phyloP scores from a whole-genome alignment of 2,329 filamentous ascomycete genomes.

The Colletotrichum destructivum region DNA sequence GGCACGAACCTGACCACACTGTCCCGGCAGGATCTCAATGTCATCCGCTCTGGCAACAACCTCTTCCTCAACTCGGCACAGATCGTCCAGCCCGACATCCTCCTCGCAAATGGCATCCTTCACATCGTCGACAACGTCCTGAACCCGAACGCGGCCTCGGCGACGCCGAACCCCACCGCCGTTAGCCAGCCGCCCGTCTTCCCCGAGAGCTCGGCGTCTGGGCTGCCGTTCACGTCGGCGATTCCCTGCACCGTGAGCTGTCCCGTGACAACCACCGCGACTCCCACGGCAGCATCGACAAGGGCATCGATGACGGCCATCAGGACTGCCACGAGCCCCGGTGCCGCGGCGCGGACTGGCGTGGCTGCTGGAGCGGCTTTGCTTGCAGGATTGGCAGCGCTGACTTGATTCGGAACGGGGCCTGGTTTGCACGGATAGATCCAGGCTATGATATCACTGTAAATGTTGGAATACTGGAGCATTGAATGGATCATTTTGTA shows the following conservation, averaged over 20 bases:
- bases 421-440: not conserved
- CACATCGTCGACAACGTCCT: conserved; percentile 71
- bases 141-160: conserved; percentile 57
- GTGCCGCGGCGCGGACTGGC: conserved; percentile 28
- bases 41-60: conserved; percentile 59
- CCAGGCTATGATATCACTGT: not conserved
- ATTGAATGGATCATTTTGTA: not conserved
- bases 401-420: not conserved
- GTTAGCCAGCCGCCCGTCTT: conserved; percentile 55
- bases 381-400: conserved; percentile 29
- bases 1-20: conserved; percentile 54
- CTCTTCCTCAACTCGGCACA: conserved; percentile 69
- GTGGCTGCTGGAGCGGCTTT: conserved; percentile 25
- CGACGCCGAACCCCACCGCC: conserved; percentile 54
- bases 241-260: conserved; percentile 61
- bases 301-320: conserved; percentile 45
- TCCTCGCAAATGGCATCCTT: conserved; percentile 71
- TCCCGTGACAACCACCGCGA: conserved; percentile 50
- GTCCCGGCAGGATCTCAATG: conserved; percentile 57
- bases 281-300: conserved; percentile 43
- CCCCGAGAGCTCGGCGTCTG: conserved; percentile 42
- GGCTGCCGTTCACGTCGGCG: conserved; percentile 57
- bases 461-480: not conserved
- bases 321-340: conserved; percentile 45
- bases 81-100: conserved; percentile 66